These are phyloP conservation scores for Ophiocordyceps sinensis DNA, from an alignment of 2,329 filamentous ascomycete genomes.

Conservation along the genomic window DNA sequence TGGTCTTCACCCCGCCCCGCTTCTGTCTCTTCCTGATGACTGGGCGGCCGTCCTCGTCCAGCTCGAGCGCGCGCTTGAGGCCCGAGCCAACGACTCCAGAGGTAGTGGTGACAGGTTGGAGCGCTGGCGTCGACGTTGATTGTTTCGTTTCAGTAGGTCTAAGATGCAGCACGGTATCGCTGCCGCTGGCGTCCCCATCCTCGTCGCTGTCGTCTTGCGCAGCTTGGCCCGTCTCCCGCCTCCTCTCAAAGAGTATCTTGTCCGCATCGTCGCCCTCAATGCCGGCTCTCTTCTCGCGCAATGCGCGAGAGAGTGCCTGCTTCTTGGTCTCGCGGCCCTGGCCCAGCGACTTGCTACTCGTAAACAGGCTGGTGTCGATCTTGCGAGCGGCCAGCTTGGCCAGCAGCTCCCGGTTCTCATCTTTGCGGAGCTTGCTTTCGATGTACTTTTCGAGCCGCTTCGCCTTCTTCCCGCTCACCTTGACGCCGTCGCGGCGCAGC, in stretches of 20 bases:
- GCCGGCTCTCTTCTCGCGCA: slow-evolving; percentile 52
- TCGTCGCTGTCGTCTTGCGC: slow-evolving; percentile 14
- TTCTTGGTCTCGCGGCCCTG: slow-evolving; percentile 56
- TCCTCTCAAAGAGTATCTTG: slow-evolving; percentile 35
- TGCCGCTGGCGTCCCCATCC: slow-evolving; percentile 8
- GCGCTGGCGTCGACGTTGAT: slow-evolving; percentile 2
- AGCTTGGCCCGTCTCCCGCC: slow-evolving; percentile 13
- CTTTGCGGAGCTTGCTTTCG: slow-evolving; percentile 86
- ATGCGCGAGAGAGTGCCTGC: slow-evolving; percentile 47
- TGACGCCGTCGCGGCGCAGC: slow-evolving; percentile 32
- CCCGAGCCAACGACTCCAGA: slow-evolving; percentile 49
- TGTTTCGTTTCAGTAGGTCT: slow-evolving; percentile 1
- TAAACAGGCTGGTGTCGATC: slow-evolving; percentile 68
- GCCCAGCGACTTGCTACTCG: slow-evolving; percentile 65
- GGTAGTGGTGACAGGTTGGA: neutral
- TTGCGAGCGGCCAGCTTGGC: slow-evolving; percentile 67
- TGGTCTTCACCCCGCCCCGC: slow-evolving; percentile 45
- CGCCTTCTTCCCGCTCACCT: slow-evolving; percentile 50
- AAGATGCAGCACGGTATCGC: slow-evolving; percentile 1
- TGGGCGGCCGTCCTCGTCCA: slow-evolving; percentile 66
- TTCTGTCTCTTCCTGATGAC: slow-evolving; percentile 73
- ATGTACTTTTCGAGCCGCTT: slow-evolving; percentile 56
- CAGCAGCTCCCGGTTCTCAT: slow-evolving; percentile 74
- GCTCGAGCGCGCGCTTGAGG: slow-evolving; percentile 71
- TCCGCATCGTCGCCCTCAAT: slow-evolving; percentile 33